Percentiles rank a stretch among this genome's conserved stretches.
phyloP scores from a whole-genome alignment of 73 alveolate genomes.

The Blepharisma stoltei region DNA sequence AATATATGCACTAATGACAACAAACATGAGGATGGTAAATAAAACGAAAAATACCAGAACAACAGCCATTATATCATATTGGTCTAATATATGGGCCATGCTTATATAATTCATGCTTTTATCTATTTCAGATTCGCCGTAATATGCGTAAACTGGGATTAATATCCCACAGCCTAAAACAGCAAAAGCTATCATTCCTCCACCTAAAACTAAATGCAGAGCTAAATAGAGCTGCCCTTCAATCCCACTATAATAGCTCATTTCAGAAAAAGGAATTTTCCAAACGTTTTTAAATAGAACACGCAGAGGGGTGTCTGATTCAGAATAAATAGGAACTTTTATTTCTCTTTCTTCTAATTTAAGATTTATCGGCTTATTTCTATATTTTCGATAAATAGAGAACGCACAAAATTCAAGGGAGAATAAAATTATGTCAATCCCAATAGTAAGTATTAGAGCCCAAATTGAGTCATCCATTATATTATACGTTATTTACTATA shows the following conservation, averaged over 20 bases:
- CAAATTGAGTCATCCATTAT: slow-evolving; percentile 9
- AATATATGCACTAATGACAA: background rate
- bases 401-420: slow-evolving; percentile 1
- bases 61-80: background rate
- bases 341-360: background rate
- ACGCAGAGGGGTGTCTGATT: slow-evolving; percentile 18
- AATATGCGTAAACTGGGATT: slow-evolving; percentile 6
- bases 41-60: slow-evolving; percentile 6
- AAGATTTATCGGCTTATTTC: slow-evolving; percentile 23
- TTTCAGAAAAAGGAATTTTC: slow-evolving; percentile 7
- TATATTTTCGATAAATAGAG: background rate
- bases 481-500: no score
- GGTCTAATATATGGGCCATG: slow-evolving; percentile 26
- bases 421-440: slow-evolving; percentile 6
- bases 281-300: slow-evolving; percentile 1
- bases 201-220: background rate
- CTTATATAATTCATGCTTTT: slow-evolving; percentile 1
- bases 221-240: slow-evolving; percentile 20
- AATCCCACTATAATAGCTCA: background rate
- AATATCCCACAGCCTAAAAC: background rate
- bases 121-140: slow-evolving; percentile 1
- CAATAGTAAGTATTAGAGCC: slow-evolving; percentile 6
- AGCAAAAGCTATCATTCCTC: background rate
- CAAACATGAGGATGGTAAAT: background rate
- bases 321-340: slow-evolving; percentile 20